Evolutionary conservation across 2,329 filamentous ascomycete genomes (phyloP).

Genomic region (Monosporascus sp.): DNA sequence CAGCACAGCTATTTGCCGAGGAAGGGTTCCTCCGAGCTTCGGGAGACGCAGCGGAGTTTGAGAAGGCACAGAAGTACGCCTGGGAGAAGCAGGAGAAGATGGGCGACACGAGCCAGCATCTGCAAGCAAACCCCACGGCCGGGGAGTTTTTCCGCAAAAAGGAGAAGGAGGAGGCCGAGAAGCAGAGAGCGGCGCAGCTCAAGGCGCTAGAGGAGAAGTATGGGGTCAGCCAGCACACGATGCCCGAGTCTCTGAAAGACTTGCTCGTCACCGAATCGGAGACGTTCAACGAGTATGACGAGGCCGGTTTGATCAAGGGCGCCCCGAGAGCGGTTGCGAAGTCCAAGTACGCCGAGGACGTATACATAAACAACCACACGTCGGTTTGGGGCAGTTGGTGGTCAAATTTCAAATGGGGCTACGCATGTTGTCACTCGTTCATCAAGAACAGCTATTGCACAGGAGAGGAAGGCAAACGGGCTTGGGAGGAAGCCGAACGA

Average conservation of each 20-base stretch:
- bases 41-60: conserved; percentile 89
- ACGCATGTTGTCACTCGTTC: conserved; percentile 87
- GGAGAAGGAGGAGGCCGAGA: conserved; percentile 66
- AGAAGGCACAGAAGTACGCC: conserved; percentile 80
- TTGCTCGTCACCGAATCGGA: conserved; percentile 75
- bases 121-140: conserved; percentile 94
- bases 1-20: conserved; percentile 79
- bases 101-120: conserved; percentile 73
- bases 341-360: conserved; percentile 88
- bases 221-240: conserved; percentile 57
- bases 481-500: conserved; percentile 70
- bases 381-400: conserved; percentile 97
- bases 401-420: conserved; percentile 92
- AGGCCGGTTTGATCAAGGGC: conserved; percentile 85
- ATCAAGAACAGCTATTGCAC: conserved; percentile 98
- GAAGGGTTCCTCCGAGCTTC: conserved; percentile 86
- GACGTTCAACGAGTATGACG: conserved; percentile 89
- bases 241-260: conserved; percentile 58
- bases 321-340: conserved; percentile 68
- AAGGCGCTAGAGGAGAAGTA: conserved; percentile 77
- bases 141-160: conserved; percentile 81
- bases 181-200: conserved; percentile 60
- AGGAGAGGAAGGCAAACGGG: conserved; percentile 77
- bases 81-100: conserved; percentile 91
- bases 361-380: conserved; percentile 84